Evolutionary conservation across 2,329 filamentous ascomycete species (phyloP), one percentile per base, ranked within the genome.

Genomic region (Onygena corvina): DNA sequence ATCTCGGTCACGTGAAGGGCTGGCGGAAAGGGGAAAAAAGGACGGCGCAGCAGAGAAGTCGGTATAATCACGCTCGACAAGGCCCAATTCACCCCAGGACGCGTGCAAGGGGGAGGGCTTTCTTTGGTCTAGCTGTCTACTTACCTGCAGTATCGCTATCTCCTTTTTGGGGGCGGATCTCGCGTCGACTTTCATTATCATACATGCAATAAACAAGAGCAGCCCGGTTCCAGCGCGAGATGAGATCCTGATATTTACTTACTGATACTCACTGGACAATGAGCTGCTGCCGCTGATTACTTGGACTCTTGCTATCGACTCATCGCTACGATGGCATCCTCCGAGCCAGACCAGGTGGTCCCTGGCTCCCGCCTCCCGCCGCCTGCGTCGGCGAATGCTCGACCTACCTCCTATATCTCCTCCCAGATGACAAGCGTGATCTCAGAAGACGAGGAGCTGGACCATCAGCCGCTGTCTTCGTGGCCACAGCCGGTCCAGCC

Each of bases 361-460:
- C 8, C 23, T 2, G 20, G 20, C 23, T 38, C 46, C 21, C 25
- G 44, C 21, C 31, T 38, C 48, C 42, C 42, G 42, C 23, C n/a
- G 21, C 18, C 42, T 20, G 40, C 31, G n/a, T 23, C 46, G 14
- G 12, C 42, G 21, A 46, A 49, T 48, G 20, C 65, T 51, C 63
- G 64, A 8, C 64, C 65, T 42, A 64, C 64, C 29, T 68, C 66
- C 14, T 65, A 64, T 51, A 82, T 85, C 48, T 86, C 83, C 23
- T 84, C 81, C 51, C 79, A 79, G 53, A 81, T 86, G 75, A 86
- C 81, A n/a, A 75, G 78, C 57, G 68, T 74, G 55, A 66, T 66
- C 44, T 74, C 74, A 31, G 73, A 76, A 55, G 72, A 76, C 67
- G 73, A 67, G 44, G 69, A 74, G 48, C 53, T 58, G 30, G 9